These are phyloP conservation scores for Nicotiana knightiana DNA, from an alignment of 257 asterid genomes.

Conservation along the genomic window DNA sequence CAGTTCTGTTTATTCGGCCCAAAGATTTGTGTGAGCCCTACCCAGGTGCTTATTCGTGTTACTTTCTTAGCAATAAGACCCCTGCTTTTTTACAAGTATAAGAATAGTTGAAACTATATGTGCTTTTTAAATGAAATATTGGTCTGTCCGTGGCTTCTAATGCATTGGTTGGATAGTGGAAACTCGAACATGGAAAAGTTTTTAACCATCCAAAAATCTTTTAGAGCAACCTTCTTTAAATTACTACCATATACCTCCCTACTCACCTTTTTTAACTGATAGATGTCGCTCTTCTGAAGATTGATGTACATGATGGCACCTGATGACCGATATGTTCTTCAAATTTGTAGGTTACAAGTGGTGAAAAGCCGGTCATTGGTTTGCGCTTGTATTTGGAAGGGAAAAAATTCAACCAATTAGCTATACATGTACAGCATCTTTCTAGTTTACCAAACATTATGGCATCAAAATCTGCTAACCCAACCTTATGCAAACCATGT, in stretches of 20 bases:
- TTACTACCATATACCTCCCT: neutral
- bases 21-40: conserved; percentile 58
- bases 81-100: neutral
- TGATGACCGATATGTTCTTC: neutral
- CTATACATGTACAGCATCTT: conserved; percentile 86
- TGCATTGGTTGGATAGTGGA: neutral
- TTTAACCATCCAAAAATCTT: neutral
- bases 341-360: conserved; percentile 62
- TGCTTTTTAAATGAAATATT: neutral
- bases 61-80: neutral
- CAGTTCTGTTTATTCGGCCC: conserved; percentile 85
- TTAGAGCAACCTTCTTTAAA: neutral
- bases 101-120: neutral
- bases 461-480: conserved; percentile 30
- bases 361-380: conserved; percentile 73
- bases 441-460: conserved; percentile 75
- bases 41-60: conserved; percentile 52
- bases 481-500: conserved; percentile 23
- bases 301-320: neutral
- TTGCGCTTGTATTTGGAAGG: conserved; percentile 90
- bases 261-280: neutral
- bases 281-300: neutral
- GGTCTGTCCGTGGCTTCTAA: neutral
- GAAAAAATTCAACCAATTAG: conserved; percentile 74
- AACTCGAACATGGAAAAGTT: neutral